Evolutionary conservation across 1,284 basidiomycete species (phyloP).

Genomic region (Wolfiporia cocos): DNA sequence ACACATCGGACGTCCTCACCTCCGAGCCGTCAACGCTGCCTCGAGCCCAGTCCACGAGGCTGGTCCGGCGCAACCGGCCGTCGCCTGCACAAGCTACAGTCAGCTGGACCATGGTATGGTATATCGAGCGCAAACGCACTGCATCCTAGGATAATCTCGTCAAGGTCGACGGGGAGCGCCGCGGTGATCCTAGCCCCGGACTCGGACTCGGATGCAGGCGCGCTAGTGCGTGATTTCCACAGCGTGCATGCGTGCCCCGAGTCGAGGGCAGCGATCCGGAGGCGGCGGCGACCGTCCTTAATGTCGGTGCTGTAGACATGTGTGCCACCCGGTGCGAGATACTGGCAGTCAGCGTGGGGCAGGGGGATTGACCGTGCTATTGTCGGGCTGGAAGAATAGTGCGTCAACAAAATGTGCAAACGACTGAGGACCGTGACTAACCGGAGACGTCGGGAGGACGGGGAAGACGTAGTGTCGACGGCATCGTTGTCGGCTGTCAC

Average conservation of each 20-base stretch:
- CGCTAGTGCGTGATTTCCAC: constrained; percentile 24
- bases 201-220: constrained; percentile 5
- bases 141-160: constrained; percentile 52
- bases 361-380: background rate
- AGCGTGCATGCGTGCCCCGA: constrained; percentile 8
- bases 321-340: background rate
- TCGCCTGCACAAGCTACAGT: constrained; percentile 39
- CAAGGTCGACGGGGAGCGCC: constrained; percentile 51
- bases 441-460: too few species aligned
- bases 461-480: constrained; percentile 1
- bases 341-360: background rate
- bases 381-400: background rate
- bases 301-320: background rate
- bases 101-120: background rate
- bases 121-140: constrained; percentile 36
- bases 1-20: constrained; percentile 33
- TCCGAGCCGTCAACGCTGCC: constrained; percentile 19
- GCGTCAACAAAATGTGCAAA: too few species aligned
- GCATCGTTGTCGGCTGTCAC: constrained; percentile 36
- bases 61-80: constrained; percentile 41
- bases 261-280: too few species aligned
- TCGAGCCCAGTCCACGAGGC: constrained; percentile 32
- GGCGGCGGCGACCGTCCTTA: too few species aligned
- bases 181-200: constrained; percentile 39
- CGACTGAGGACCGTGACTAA: too few species aligned